phyloP scores from a whole-genome alignment of 352 stramenopile genomes.

The Globisporangium cederbergense region DNA sequence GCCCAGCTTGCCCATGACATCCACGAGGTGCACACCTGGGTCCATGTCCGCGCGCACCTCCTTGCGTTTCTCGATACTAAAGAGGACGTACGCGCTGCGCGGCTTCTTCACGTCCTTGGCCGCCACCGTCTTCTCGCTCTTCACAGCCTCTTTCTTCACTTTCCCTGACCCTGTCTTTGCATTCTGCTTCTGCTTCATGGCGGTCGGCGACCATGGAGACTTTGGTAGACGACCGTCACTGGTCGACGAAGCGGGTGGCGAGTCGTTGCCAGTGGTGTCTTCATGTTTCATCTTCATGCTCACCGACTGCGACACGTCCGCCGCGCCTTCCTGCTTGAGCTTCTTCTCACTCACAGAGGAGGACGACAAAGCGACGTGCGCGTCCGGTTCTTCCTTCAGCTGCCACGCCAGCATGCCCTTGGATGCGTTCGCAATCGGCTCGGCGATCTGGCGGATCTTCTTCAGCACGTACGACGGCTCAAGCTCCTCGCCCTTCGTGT shows the following conservation, averaged over 20 bases:
- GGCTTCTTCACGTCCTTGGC: slow-evolving; percentile 38
- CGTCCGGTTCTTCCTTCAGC: slow-evolving; percentile 40
- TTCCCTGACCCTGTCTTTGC: slow-evolving; percentile 17
- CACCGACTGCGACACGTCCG: slow-evolving; percentile 23
- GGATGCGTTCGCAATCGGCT: slow-evolving; percentile 40
- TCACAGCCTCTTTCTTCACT: slow-evolving; percentile 40
- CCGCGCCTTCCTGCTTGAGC: slow-evolving; percentile 40
- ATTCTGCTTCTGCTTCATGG: slow-evolving; percentile 54
- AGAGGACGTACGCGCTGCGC: slow-evolving; percentile 67
- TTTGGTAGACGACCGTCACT: slow-evolving; percentile 35
- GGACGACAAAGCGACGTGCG: background rate
- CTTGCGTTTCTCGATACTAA: slow-evolving; percentile 57
- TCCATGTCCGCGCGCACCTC: slow-evolving; percentile 44
- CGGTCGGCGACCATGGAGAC: slow-evolving; percentile 61
- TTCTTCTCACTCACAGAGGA: slow-evolving; percentile 32
- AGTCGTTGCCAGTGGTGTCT: background rate
- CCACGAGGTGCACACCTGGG: slow-evolving; percentile 43
- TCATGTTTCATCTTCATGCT: slow-evolving; percentile 28
- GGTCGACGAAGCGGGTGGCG: slow-evolving; percentile 7
- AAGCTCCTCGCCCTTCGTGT: slow-evolving; percentile 35
- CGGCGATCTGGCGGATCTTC: slow-evolving; percentile 63
- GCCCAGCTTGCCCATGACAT: slow-evolving; percentile 56
- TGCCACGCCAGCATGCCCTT: slow-evolving; percentile 50
- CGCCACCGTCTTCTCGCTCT: slow-evolving; percentile 1
- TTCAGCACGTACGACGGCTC: slow-evolving; percentile 68